Evolutionary conservation across 257 asterid genomes (phyloP), one percentile per base, ranked within the genome.

Genomic region (Cordia subcordata): DNA sequence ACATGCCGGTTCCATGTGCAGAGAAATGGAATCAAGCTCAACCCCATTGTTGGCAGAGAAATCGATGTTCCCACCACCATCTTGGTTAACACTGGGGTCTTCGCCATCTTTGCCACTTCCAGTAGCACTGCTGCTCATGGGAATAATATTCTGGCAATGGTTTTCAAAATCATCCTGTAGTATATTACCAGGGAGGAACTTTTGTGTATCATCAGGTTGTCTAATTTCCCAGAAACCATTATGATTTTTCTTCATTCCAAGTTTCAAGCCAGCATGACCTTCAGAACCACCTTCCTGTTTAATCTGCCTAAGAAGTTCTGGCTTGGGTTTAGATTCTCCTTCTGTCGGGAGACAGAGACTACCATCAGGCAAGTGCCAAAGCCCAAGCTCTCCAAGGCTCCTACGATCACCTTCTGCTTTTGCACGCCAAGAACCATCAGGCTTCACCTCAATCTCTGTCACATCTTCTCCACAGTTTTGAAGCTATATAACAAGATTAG

Each of bases 341-440:
- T 80, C 85, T 37, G 53, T 40, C 15, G 87, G 59, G 22, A 68
- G 60, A 63, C 74, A 79, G 57, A 86, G 69, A 73, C 74, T 72
- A 49, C 97, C 96, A 67, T 85, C 90, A 56, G 99, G 97, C n/a
- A 73, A 79, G 75, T 93, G 99, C 99, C 99, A 93, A 45, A 71
- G 75, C 60, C 86, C 91, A 73, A 85, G 86, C 74, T 86, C 97
- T 62, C 96, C 95, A 53, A 86, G 86, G 77, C 71, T 71, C 72
- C 73, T 79, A 47, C 82, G 81, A 58, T 86, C 96, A 63, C 86
- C 81, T 64, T 93, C 99, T 58, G 81, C 67, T 79, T 85, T 93
- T 20, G 85, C 96, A 46, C 96, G 99, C 99, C 99, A 93, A 63
- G 96, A 84, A 65, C 99, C 97, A 65, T 93, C 96, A 38, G 96